These are phyloP conservation scores for Pharus latifolius DNA, from an alignment of 176 grass and related monocot species.

Conservation along the genomic window DNA sequence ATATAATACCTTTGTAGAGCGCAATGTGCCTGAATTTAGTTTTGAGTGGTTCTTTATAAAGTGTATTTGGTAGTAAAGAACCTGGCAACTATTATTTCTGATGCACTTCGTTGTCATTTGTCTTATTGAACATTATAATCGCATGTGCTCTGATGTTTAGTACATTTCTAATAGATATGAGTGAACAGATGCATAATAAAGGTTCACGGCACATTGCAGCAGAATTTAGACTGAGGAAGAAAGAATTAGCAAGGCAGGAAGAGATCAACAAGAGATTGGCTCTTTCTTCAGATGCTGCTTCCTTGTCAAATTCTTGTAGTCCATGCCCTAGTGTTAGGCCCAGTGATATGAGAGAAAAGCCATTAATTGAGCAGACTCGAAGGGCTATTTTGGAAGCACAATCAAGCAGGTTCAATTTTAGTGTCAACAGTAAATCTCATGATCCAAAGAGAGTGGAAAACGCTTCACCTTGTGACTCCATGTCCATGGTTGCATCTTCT, in stretches of 20 bases:
- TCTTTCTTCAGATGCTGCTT: constrained; percentile 33
- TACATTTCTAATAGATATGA: background rate
- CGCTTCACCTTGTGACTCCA: background rate
- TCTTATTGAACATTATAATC: background rate
- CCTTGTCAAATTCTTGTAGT: constrained; percentile 13
- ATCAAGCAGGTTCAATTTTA: constrained; percentile 26
- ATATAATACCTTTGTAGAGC: background rate
- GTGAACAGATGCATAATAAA: constrained; percentile 71
- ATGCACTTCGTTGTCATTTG: background rate
- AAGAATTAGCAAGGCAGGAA: constrained; percentile 43
- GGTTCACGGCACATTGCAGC: constrained; percentile 61
- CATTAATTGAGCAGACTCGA: constrained; percentile 46
- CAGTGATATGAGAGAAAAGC: constrained; percentile 26
- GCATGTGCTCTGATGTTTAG: background rate
- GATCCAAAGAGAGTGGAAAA: background rate
- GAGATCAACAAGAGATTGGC: constrained; percentile 63
- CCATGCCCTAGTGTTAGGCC: background rate
- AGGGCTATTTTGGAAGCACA: constrained; percentile 56
- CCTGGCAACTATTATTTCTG: background rate
- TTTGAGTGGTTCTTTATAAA: background rate
- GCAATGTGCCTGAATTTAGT: background rate
- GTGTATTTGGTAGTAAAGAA: background rate
- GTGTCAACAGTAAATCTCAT: constrained; percentile 3
- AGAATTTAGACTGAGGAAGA: constrained; percentile 32
- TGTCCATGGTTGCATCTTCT: background rate